A percentile compares a stretch with the other conserved stretches of the same genome.
phyloP scores from a whole-genome alignment of 371 early-diverging fungal species.

The Coemansia sp. region DNA sequence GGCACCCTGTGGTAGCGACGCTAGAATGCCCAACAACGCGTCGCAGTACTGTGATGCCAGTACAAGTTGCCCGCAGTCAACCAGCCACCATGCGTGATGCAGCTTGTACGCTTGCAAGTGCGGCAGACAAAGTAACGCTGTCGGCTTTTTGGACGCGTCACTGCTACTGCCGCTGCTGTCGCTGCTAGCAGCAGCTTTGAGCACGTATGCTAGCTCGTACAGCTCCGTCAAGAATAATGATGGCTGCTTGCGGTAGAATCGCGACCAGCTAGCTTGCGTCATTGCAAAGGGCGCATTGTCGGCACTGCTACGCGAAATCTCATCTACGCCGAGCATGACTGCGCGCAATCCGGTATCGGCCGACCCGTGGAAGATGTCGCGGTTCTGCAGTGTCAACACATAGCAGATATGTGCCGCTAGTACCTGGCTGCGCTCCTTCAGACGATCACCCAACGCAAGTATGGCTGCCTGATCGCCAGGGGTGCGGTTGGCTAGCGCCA shows the following conservation, averaged over 20 bases:
- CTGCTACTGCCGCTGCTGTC: background rate
- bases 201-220: constrained; percentile 73
- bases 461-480: constrained; percentile 72
- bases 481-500: constrained; percentile 84
- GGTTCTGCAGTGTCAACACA: constrained; percentile 22
- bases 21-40: constrained; percentile 69
- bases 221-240: constrained; percentile 66
- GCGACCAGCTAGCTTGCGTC: constrained; percentile 14
- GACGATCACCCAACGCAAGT: constrained; percentile 73
- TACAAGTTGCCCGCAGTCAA: constrained; percentile 73
- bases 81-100: constrained; percentile 74
- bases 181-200: constrained; percentile 37
- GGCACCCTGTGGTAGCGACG: constrained; percentile 62
- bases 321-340: constrained; percentile 25
- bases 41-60: constrained; percentile 73
- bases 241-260: constrained; percentile 21
- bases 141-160: constrained; percentile 20
- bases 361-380: constrained; percentile 9
- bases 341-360: constrained; percentile 24
- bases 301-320: background rate
- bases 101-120: constrained; percentile 90
- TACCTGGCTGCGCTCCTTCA: constrained; percentile 60
- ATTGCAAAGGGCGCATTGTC: constrained; percentile 10
- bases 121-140: constrained; percentile 56
- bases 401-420: constrained; percentile 87